Base-by-base conservation (phyloP, 306 rosid genomes). In the Acacia melanoxylon region DNA sequence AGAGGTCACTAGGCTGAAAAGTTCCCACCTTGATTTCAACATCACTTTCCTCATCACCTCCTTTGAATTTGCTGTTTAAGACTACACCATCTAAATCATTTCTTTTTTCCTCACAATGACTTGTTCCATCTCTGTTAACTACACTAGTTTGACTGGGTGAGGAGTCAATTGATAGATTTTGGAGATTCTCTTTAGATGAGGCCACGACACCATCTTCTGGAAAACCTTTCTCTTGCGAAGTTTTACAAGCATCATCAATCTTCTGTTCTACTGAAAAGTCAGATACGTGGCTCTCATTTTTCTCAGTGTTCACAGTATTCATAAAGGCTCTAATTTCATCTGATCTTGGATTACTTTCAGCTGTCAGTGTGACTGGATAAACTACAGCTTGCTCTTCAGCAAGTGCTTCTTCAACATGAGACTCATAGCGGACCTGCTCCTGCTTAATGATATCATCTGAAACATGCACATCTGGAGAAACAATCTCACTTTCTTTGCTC, bases 321-420 rank as follows among this genome's bases (percentile, higher is more conserved):
- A 76, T 46, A 54, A 85, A 51, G 67, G 71, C 51, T 78, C 74
- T 84, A 56, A 9, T 74, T 49, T 85, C 89, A 84, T 82, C 86
- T 46, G 77, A 62, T 54, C 58, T 74, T 44, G 52, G 80, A 62
- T 19, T 77, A 70, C 77, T 80, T 66, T 78, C 79, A 40, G 41
- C 83, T 63, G 62, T 70, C 59, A 48, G 37, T 62, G 71, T 65
- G 31, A 44, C 33, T 56, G 78, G 48, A 78, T 85, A 66, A 33
- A 69, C 49, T 82, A 62, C 88, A 77, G 72, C 74, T 79, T 69
- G 82, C 68, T 52, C 89, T 78, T 86, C 87, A 78, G 49, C 79
- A 44, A 56, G 79, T 71, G 84, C 85, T 62, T 83, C 76, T 75
- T 76, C 72, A 83, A 78, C 82, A 80, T 58, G 37, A 61, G 71